Evolutionary conservation across 768 basidiomycete genomes (phyloP).

Genomic region (Saitozyma podzolica): DNA sequence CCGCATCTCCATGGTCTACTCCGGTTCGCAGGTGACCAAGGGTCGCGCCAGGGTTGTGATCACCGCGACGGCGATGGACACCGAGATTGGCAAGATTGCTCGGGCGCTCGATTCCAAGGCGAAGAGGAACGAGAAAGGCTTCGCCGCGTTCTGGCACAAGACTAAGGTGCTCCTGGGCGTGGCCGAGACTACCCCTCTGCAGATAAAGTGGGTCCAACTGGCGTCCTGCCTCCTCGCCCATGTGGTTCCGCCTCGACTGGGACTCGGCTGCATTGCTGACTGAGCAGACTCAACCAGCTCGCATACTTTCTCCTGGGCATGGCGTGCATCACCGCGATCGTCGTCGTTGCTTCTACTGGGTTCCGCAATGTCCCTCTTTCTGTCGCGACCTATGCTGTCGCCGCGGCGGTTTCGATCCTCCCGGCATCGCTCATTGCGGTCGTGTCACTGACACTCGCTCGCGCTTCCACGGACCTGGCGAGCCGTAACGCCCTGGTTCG

Average conservation of each 20-base stretch:
- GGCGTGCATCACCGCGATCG: constrained; percentile 51
- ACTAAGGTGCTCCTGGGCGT: constrained; percentile 55
- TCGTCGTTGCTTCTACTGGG: constrained; percentile 53
- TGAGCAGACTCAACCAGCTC: constrained; percentile 54
- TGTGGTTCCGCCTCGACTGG: not conserved
- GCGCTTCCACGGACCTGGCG: constrained; percentile 61
- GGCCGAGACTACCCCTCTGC: constrained; percentile 55
- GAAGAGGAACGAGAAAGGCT: constrained; percentile 43
- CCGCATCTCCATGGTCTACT: constrained; percentile 52
- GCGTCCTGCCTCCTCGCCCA: not conserved
- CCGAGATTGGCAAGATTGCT: constrained; percentile 57
- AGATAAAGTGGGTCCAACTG: constrained; percentile 53
- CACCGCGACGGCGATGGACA: constrained; percentile 60
- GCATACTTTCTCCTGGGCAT: constrained; percentile 51
- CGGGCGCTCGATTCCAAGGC: constrained; percentile 52
- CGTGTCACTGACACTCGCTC: constrained; percentile 63
- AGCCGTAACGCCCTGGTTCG: constrained; percentile 63
- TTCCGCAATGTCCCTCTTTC: constrained; percentile 49
- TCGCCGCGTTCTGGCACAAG: constrained; percentile 59
- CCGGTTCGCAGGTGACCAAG: constrained; percentile 56
- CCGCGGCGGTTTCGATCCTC: constrained; percentile 53
- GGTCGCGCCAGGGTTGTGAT: constrained; percentile 60
- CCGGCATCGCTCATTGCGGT: constrained; percentile 58
- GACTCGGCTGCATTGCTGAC: constrained; percentile 25
- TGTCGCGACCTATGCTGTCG: constrained; percentile 54